Conservation (phyloP, 139 green algal species). For the Chara braunii region DNA sequence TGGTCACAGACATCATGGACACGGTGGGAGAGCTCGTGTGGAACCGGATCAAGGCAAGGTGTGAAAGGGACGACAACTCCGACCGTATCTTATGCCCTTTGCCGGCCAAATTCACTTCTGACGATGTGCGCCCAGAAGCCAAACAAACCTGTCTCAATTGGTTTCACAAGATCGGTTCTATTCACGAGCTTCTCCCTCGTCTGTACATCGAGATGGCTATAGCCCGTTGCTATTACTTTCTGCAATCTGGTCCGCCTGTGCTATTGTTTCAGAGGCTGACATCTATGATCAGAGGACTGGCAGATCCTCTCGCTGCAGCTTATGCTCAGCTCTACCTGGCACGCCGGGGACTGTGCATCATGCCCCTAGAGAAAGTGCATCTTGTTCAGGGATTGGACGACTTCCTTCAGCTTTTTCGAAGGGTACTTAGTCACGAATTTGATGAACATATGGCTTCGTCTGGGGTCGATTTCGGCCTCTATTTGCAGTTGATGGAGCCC, state of each 20-base stretch:
- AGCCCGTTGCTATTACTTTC: constrained; percentile 31
- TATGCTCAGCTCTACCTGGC: constrained; percentile 38
- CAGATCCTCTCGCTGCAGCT: constrained; percentile 27
- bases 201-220: constrained; percentile 37
- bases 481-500: constrained; percentile 11
- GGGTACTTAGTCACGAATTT: constrained; percentile 6
- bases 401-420: constrained; percentile 5
- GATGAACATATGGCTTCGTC: neutral
- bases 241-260: constrained; percentile 22
- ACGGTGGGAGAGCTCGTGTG: constrained; percentile 42
- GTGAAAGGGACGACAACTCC: constrained; percentile 23
- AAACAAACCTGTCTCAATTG: constrained; percentile 43
- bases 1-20: constrained; percentile 43
- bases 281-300: constrained; percentile 11
- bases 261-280: constrained; percentile 11
- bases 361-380: neutral
- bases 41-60: constrained; percentile 25
- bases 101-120: constrained; percentile 23
- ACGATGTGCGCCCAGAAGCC: constrained; percentile 12
- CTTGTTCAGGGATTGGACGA: constrained; percentile 5
- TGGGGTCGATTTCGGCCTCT: neutral
- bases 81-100: neutral
- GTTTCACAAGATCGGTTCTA: constrained; percentile 42
- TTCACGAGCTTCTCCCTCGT: constrained; percentile 27
- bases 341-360: neutral